Base-by-base conservation (phyloP, 129 eudicot genomes). In the Centrapalus pauciflorus region DNA sequence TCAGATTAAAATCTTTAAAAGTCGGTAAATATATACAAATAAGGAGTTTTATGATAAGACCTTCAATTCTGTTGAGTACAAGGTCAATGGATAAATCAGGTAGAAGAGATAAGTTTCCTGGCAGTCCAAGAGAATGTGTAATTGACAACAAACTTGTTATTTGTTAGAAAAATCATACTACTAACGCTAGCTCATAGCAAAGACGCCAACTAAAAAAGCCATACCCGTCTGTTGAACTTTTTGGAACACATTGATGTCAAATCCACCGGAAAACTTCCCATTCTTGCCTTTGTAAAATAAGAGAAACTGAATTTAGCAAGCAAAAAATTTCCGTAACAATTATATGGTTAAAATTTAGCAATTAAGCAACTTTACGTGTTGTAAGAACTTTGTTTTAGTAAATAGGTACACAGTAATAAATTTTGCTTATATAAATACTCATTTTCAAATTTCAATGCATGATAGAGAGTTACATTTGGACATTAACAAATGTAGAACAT, bases 201-300 rank as follows among this genome's bases (percentile, higher is more conserved):
- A 19, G 23, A 41, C n/a, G 29, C 41, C 54, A 76, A 34, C 5
- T 48, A 29, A 28, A 67, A 29, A 35, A 14, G 19, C 3, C 73
- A 25, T 79, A 92, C 98, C 98, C 41, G 95, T 85, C 55, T 79
- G 74, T 63, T 93, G 99, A 55, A 93, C 90, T 30, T 41, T 78
- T 25, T 74, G 83, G 67, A 93, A 93, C 63, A 88, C 99, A 64
- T 82, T 84, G 69, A 93, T 93, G 78, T 93, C 99, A 26, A 93
- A 93, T 35, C 96, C 99, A 57, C 96, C 99, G 3, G 95, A 81
- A 77, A 93, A 93, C 77, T 55, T 93, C 55, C 96, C 89, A 19
- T 83, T 71, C 16, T 69, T 67, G 40, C 99, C 99, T 93, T 69
- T 48, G 52, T 16, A 54, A 52, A 3, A 75, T 34, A 20, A 25